Conservation (phyloP, 2,329 filamentous ascomycete species). For the Colletotrichum truncatum region DNA sequence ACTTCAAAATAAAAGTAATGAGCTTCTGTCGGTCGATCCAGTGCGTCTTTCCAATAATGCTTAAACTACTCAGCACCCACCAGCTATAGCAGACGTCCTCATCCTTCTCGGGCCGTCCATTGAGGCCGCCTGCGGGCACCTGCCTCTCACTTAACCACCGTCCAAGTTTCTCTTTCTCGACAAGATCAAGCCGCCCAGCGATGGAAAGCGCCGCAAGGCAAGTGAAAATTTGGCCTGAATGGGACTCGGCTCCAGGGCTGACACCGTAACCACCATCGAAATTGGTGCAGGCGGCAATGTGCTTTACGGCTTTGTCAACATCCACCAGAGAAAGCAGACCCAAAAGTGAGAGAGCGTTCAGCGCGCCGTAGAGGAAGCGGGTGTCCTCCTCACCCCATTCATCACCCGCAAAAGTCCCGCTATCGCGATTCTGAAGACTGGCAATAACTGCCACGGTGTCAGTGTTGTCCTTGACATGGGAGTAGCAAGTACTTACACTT, state of each 20-base stretch:
- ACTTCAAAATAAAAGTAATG: constrained; percentile 82
- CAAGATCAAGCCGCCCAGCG: constrained; percentile 80
- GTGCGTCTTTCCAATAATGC: constrained; percentile 86
- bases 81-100: constrained; percentile 99
- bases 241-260: constrained; percentile 89
- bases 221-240: constrained; percentile 95
- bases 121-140: constrained; percentile 85
- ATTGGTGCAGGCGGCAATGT: constrained; percentile 86
- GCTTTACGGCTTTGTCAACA: constrained; percentile 79
- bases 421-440: constrained; percentile 79
- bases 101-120: constrained; percentile 92
- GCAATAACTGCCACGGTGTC: constrained; percentile 71
- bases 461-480: neutral
- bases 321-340: constrained; percentile 78
- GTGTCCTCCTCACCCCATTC: constrained; percentile 98
- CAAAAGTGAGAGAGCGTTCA: constrained; percentile 90
- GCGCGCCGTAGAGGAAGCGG: constrained; percentile 88
- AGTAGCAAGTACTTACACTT: constrained; percentile 70
- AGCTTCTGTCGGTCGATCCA: constrained; percentile 93
- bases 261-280: constrained; percentile 95
- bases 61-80: constrained; percentile 95
- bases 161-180: constrained; percentile 83
- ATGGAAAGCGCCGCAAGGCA: constrained; percentile 90
- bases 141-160: constrained; percentile 95
- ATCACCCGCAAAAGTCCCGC: constrained; percentile 91